Percentiles rank a stretch among this genome's conserved stretches.
phyloP scores from a whole-genome alignment of 208 protist genomes.

The Trypanosomatidae sp. region DNA sequence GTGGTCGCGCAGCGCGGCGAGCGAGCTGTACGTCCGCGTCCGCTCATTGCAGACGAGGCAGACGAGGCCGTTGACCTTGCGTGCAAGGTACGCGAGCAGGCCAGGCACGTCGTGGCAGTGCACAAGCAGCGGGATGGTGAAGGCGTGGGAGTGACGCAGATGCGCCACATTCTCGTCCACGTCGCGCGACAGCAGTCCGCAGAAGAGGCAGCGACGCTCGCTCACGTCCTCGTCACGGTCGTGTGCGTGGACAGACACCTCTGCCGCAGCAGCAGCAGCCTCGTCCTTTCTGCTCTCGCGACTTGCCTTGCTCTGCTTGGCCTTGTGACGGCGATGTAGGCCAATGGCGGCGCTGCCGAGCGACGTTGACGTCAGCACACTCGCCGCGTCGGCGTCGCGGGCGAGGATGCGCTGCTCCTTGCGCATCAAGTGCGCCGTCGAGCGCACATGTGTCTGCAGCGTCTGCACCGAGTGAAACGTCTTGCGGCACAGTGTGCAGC shows the following conservation, averaged over 20 bases:
- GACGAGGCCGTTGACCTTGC: conserved; percentile 79
- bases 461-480: conserved; percentile 82
- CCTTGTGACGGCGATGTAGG: conserved; percentile 76
- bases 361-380: conserved; percentile 70
- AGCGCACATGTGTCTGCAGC: conserved; percentile 82
- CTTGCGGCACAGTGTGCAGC: conserved; percentile 87
- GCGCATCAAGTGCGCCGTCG: conserved; percentile 80
- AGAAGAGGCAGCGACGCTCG: conserved; percentile 74
- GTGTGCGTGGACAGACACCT: conserved; percentile 16
- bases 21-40: conserved; percentile 43
- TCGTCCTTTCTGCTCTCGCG: conserved; percentile 3
- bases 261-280: neutral
- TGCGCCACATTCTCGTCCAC: conserved; percentile 53
- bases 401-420: conserved; percentile 86
- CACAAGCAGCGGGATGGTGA: conserved; percentile 49
- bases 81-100: conserved; percentile 64
- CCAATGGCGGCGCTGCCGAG: conserved; percentile 81
- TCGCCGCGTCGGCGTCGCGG: conserved; percentile 66
- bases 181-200: conserved; percentile 30
- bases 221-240: conserved; percentile 73
- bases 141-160: conserved; percentile 41
- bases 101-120: conserved; percentile 50
- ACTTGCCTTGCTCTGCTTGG: conserved; percentile 4
- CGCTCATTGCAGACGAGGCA: conserved; percentile 83
- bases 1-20: conserved; percentile 73